phyloP scores from a whole-genome alignment of 208 protist genomes.

The Trypanosoma lewisi region DNA sequence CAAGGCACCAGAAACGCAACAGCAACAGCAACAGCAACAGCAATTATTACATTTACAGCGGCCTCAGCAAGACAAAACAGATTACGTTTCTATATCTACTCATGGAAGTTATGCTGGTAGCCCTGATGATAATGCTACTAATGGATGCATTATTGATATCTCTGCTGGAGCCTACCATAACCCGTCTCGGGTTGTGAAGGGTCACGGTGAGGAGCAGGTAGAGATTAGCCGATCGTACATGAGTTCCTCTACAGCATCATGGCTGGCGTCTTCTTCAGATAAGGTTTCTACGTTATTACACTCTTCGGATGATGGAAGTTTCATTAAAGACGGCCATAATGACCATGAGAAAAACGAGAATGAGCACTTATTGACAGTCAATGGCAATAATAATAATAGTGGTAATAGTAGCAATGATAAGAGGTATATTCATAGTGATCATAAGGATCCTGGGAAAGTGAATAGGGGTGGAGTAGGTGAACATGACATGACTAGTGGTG shows the following conservation, averaged over 20 bases:
- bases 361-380: background rate
- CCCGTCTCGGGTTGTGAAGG: conserved; percentile 33
- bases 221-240: conserved; percentile 75
- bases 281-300: conserved; percentile 23
- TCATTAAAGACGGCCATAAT: background rate
- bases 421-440: background rate
- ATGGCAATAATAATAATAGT: background rate
- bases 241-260: conserved; percentile 52
- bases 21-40: conserved; percentile 16
- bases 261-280: conserved; percentile 50
- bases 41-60: too few relatives aligned
- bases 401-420: background rate
- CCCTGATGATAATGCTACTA: background rate
- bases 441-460: background rate
- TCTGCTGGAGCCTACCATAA: background rate
- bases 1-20: background rate
- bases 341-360: background rate
- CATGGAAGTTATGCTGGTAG: background rate
- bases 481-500: too few relatives aligned
- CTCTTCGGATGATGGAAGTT: background rate
- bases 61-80: background rate
- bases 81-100: conserved; percentile 3
- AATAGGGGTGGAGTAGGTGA: too few relatives aligned
- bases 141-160: background rate
- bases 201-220: conserved; percentile 69